Base-by-base conservation (phyloP, 306 rosid species). In the Malus domestica region DNA sequence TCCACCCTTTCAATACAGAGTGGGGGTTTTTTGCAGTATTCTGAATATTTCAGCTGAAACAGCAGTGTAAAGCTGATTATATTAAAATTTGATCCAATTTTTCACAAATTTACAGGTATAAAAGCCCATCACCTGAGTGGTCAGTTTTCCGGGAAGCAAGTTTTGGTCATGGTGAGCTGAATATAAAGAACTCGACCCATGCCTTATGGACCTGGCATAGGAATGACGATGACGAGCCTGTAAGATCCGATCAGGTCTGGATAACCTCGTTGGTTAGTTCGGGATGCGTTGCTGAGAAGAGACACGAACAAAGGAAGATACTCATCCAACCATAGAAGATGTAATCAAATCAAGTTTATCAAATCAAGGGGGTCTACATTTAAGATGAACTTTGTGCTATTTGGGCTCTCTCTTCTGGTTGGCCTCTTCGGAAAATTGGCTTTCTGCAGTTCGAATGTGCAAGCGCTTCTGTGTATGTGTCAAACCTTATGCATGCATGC, bases 201-300 rank as follows among this genome's bases (percentile, higher is more conserved):
- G 90, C 96, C 45, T 86, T 89, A 57, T 93, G 98, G 99, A 89
- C 90, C 83, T 93, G 98, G 97, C 98, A 93, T 86, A 85, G 98
- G 81, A 93, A 93, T 68, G 98, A 93, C 19, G 90, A 93, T 2
- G 98, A 93, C 2, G 96, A 93, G 81, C 90, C 97, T 1, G 96
- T 93, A 29, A 87, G 83, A 79, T 91, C 98, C 23, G 98, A 93
- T 86, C 85, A 93, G 68, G 74, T 85, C 58, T 93, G 98, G 98
- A 86, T 93, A 60, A 91, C 89, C 79, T 91, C 98, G 30, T 79
- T 91, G 84, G 82, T 75, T 13, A 78, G 77, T 77, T 87, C 91
- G 4, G 92, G 88, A 68, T 95, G 99, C 23, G 57, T 89, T 74
- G 75, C 88, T 54, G 85, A 86, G 82, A 86, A 84, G 76, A 83